A percentile compares a stretch with the other conserved stretches of the same genome.
Evolutionary conservation across 2,329 filamentous ascomycete species (phyloP).

Genomic region (Akanthomyces muscarius): DNA sequence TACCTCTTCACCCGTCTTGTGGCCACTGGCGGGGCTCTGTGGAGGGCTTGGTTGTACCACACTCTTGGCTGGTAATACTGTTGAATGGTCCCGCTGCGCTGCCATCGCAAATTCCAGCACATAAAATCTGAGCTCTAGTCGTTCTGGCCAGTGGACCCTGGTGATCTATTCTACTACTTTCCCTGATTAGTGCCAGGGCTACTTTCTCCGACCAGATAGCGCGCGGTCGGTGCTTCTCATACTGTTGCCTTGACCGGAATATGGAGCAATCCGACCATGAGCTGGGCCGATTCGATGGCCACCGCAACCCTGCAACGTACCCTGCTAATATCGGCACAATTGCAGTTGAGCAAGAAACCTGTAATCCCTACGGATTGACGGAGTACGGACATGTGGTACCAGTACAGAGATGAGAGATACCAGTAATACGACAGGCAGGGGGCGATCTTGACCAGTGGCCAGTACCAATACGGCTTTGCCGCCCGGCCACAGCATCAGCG

Average conservation of each 20-base stretch:
- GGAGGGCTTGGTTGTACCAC: neutral
- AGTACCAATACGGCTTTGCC: neutral
- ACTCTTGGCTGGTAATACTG: neutral
- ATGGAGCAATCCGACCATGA: slow-evolving; percentile 10
- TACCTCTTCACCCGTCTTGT: neutral
- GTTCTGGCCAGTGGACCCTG: slow-evolving; percentile 1
- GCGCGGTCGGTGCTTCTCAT: slow-evolving; percentile 5
- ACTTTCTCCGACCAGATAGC: slow-evolving; percentile 10
- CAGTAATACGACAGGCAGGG: neutral
- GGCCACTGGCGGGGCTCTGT: neutral
- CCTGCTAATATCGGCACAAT: neutral
- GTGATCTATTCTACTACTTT: neutral
- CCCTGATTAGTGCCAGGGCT: neutral
- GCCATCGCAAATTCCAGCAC: neutral
- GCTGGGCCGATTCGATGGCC: slow-evolving; percentile 13
- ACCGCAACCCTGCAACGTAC: neutral
- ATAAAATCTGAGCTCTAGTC: neutral
- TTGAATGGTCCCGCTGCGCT: no score
- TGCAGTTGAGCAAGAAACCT: neutral
- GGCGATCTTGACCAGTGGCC: neutral
- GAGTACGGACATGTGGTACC: neutral
- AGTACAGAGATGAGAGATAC: neutral
- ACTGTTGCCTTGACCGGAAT: neutral
- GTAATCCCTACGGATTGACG: no score
- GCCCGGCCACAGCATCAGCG: slow-evolving; percentile 7